These are phyloP conservation scores for Didymella pomorum DNA, from an alignment of 2,329 filamentous ascomycete genomes.

Conservation along the genomic window DNA sequence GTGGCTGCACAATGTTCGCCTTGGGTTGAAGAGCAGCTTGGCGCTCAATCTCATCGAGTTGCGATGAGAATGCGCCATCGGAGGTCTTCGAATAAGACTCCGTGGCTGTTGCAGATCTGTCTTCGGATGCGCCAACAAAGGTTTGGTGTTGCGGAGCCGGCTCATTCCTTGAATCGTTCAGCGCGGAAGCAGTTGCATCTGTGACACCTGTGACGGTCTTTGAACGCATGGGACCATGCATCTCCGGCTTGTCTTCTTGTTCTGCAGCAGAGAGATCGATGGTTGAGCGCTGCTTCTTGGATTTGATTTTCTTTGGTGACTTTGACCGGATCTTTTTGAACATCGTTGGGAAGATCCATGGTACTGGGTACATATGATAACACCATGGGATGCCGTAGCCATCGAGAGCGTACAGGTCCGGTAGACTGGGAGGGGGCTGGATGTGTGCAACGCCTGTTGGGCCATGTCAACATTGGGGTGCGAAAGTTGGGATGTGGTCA, in stretches of 20 bases:
- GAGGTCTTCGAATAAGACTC: neutral
- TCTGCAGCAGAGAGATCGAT: neutral
- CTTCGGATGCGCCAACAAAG: neutral
- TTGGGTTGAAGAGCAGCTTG: conserved; percentile 18
- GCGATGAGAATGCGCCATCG: conserved; percentile 21
- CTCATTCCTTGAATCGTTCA: neutral
- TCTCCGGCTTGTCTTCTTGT: neutral
- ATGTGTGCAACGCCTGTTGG: neutral
- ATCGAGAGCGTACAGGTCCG: conserved; percentile 35
- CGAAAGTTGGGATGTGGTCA: neutral
- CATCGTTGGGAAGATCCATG: conserved; percentile 27
- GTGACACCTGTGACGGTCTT: neutral
- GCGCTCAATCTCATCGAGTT: conserved; percentile 26
- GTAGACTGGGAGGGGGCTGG: conserved; percentile 12
- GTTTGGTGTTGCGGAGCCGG: too few relatives aligned
- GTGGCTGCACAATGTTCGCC: conserved; percentile 6
- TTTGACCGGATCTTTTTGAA: conserved; percentile 26
- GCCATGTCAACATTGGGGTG: neutral
- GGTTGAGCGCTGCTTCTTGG: conserved; percentile 19
- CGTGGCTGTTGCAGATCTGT: neutral
- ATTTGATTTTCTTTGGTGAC: conserved; percentile 32
- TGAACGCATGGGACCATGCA: too few relatives aligned
- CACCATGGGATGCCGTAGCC: conserved; percentile 38
- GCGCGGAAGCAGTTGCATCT: neutral
- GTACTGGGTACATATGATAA: conserved; percentile 43